phyloP scores from a whole-genome alignment of 371 early-diverging fungal genomes.

The Mortierella sp. region DNA sequence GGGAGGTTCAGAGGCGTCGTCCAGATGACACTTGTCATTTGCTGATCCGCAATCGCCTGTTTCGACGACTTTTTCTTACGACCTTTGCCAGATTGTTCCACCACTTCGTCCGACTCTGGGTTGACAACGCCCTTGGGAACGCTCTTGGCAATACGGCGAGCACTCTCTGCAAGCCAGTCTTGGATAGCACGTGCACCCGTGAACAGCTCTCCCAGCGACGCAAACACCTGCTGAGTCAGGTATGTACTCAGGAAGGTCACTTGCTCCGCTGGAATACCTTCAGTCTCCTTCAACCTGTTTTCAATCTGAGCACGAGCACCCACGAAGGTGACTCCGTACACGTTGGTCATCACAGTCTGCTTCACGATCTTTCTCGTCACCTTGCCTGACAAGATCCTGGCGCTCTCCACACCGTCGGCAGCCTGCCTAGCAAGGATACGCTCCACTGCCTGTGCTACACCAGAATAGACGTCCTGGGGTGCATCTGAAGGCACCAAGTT shows the following conservation, averaged over 20 bases:
- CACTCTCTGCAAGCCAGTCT: conserved; percentile 93
- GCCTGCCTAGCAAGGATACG: conserved; percentile 75
- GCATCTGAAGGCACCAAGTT: conserved; percentile 88
- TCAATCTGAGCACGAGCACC: conserved; percentile 94
- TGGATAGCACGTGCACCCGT: conserved; percentile 91
- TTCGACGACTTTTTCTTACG: conserved; percentile 33
- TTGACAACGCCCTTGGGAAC: conserved; percentile 62
- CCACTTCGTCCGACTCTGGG: conserved; percentile 60
- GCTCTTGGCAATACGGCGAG: conserved; percentile 84
- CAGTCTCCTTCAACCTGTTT: conserved; percentile 81
- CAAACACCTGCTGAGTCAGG: conserved; percentile 86
- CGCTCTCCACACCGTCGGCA: conserved; percentile 64
- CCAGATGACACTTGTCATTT: conserved; percentile 94
- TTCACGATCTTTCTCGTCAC: conserved; percentile 96
- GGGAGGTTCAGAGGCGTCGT: conserved; percentile 96
- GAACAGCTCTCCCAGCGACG: conserved; percentile 90
- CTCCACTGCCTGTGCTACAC: conserved; percentile 84
- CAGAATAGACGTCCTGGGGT: conserved; percentile 95
- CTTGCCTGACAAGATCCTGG: conserved; percentile 69
- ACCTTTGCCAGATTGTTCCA: conserved; percentile 22
- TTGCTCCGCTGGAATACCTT: conserved; percentile 66
- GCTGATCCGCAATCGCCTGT: conserved; percentile 57
- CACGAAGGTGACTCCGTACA: conserved; percentile 97
- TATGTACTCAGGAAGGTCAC: conserved; percentile 70
- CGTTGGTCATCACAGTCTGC: conserved; percentile 99